A percentile compares a stretch with the other conserved stretches of the same genome.
Evolutionary conservation across 352 stramenopile genomes (phyloP).

Genomic region (Phytophthora sansomeana): DNA sequence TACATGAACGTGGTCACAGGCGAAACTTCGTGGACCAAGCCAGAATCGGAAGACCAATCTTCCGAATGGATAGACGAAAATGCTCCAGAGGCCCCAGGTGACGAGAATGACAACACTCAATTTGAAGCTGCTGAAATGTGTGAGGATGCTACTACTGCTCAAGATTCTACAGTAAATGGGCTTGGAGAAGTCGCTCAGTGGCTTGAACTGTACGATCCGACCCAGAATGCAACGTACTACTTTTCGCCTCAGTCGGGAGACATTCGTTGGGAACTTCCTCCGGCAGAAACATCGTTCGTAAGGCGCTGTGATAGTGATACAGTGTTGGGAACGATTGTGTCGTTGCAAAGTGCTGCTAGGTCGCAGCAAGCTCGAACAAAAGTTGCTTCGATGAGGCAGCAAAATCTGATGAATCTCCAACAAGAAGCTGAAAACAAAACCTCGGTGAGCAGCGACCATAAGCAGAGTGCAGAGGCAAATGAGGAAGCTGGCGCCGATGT

Average conservation of each 20-base stretch:
- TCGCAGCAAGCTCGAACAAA: constrained; percentile 52
- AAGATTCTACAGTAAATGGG: constrained; percentile 15
- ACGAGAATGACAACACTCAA: constrained; percentile 4
- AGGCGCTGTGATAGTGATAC: constrained; percentile 49
- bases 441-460: background rate
- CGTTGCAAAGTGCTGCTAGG: constrained; percentile 58
- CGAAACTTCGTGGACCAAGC: constrained; percentile 56
- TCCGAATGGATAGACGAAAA: background rate
- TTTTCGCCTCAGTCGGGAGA: constrained; percentile 53
- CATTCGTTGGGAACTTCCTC: constrained; percentile 51
- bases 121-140: constrained; percentile 39
- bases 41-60: constrained; percentile 13
- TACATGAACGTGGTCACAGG: constrained; percentile 50
- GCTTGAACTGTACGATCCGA: constrained; percentile 64
- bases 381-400: constrained; percentile 46
- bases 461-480: background rate
- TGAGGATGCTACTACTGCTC: constrained; percentile 14
- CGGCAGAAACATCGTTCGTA: constrained; percentile 26
- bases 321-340: constrained; percentile 51
- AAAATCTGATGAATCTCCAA: constrained; percentile 15
- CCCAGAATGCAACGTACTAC: constrained; percentile 57
- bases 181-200: constrained; percentile 36
- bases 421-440: background rate
- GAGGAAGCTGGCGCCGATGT: background rate
- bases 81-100: background rate